phyloP scores from a whole-genome alignment of 1,284 basidiomycete species.

The Cryptococcus sp. region DNA sequence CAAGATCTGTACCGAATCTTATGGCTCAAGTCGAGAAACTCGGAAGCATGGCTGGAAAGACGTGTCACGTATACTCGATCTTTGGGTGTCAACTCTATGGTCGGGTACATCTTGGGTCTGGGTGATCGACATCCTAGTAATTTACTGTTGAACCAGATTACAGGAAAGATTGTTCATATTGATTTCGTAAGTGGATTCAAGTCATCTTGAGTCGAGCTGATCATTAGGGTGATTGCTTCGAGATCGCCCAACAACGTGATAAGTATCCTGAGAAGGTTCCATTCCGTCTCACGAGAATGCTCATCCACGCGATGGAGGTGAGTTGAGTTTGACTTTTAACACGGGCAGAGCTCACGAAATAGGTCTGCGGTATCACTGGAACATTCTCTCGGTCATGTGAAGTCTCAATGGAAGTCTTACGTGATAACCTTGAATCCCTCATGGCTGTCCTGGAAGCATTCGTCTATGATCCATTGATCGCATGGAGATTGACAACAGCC shows the following conservation, averaged over 20 bases:
- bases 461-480: slow-evolving; percentile 58
- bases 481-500: slow-evolving; percentile 53
- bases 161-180: slow-evolving; percentile 94
- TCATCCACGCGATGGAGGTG: slow-evolving; percentile 99
- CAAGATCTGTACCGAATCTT: slow-evolving; percentile 98
- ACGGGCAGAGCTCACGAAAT: slow-evolving; percentile 10
- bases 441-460: slow-evolving; percentile 93
- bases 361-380: slow-evolving; percentile 95
- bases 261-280: slow-evolving; percentile 99
- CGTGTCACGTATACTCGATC: slow-evolving; percentile 95
- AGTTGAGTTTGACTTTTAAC: slow-evolving; percentile 21
- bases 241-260: slow-evolving; percentile 90
- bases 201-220: neutral
- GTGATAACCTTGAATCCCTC: slow-evolving; percentile 95
- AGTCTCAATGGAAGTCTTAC: slow-evolving; percentile 92
- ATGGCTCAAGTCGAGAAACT: slow-evolving; percentile 92
- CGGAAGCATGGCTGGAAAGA: slow-evolving; percentile 96
- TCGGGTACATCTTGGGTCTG: slow-evolving; percentile 93
- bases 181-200: slow-evolving; percentile 61
- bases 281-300: slow-evolving; percentile 96
- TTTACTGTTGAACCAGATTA: slow-evolving; percentile 83
- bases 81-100: slow-evolving; percentile 93
- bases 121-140: slow-evolving; percentile 99
- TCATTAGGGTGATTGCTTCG: slow-evolving; percentile 75
- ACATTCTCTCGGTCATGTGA: slow-evolving; percentile 95